These are phyloP conservation scores for Epichloe amarillans DNA, from an alignment of 2,329 filamentous ascomycete species.

Conservation along the genomic window DNA sequence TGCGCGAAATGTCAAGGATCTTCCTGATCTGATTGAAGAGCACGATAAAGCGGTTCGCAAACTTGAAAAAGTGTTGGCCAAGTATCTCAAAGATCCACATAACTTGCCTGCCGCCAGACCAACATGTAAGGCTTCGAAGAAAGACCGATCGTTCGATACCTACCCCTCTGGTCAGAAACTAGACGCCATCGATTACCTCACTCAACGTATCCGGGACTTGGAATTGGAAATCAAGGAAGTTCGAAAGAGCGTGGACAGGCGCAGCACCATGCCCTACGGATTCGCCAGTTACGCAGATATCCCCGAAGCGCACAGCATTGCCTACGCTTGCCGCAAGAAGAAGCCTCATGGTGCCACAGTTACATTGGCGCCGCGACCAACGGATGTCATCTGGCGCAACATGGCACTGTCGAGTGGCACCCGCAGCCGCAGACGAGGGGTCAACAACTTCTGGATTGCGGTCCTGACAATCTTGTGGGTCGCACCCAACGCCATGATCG, in stretches of 20 bases:
- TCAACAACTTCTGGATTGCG: conserved; percentile 75
- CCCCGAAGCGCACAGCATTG: conserved; percentile 74
- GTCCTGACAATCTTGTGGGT: conserved; percentile 77
- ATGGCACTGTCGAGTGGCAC: conserved; percentile 57
- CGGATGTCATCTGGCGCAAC: conserved; percentile 94
- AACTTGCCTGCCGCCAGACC: conserved; percentile 67
- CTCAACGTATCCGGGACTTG: conserved; percentile 67
- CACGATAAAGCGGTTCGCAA: conserved; percentile 71
- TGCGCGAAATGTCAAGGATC: conserved; percentile 80
- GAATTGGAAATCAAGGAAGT: conserved; percentile 78
- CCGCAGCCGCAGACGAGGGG: conserved; percentile 57
- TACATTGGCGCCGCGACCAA: conserved; percentile 67
- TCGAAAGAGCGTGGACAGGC: conserved; percentile 67
- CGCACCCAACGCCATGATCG: conserved; percentile 84
- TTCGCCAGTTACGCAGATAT: conserved; percentile 92
- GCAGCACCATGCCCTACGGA: conserved; percentile 79
- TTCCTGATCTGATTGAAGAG: conserved; percentile 73
- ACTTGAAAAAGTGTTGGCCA: conserved; percentile 72
- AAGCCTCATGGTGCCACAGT: conserved; percentile 68
- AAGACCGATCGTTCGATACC: conserved; percentile 53
- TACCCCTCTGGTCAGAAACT: conserved; percentile 61
- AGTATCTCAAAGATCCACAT: conserved; percentile 79
- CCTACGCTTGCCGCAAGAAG: conserved; percentile 68
- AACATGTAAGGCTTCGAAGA: conserved; percentile 65
- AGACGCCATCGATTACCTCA: conserved; percentile 89